Evolutionary conservation across 495 filamentous ascomycete genomes (phyloP).

Genomic region (Aspergillus funiculosus): DNA sequence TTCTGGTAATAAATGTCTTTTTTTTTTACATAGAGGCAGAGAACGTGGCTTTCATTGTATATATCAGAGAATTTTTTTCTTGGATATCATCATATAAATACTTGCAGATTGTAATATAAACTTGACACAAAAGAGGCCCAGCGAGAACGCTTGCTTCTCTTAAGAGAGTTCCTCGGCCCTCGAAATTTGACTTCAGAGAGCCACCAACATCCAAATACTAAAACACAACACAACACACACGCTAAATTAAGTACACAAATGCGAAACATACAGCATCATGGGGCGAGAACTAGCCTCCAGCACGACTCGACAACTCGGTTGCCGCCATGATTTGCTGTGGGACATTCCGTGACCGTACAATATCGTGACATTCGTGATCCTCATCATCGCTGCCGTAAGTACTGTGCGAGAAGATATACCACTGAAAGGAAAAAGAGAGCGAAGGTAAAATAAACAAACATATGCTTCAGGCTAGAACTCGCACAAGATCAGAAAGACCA

Average conservation of each 20-base stretch:
- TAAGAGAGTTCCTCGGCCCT: background rate
- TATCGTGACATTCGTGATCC: slow-evolving; percentile 47
- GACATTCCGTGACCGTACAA: slow-evolving; percentile 40
- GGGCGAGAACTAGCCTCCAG: slow-evolving; percentile 24
- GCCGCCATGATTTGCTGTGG: slow-evolving; percentile 19
- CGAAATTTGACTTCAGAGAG: background rate
- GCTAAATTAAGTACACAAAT: slow-evolving; percentile 22
- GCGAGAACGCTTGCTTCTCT: background rate
- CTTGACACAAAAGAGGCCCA: background rate
- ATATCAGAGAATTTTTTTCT: no score
- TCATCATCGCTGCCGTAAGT: slow-evolving; percentile 42
- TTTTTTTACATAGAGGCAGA: no score
- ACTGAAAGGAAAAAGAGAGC: slow-evolving; percentile 30
- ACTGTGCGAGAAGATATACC: slow-evolving; percentile 42
- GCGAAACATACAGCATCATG: slow-evolving; percentile 20
- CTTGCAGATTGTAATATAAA: background rate
- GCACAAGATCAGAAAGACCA: slow-evolving; percentile 18
- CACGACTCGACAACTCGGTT: slow-evolving; percentile 25
- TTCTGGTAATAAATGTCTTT: no score
- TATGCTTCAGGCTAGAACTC: slow-evolving; percentile 21
- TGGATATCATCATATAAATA: slow-evolving; percentile 3
- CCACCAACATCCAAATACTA: slow-evolving; percentile 10
- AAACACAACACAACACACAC: slow-evolving; percentile 16
- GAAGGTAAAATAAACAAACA: slow-evolving; percentile 26
- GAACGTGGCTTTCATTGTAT: no score